These are phyloP conservation scores for Diaporthe citriasiana DNA, from an alignment of 2,329 filamentous ascomycete genomes.

Conservation along the genomic window DNA sequence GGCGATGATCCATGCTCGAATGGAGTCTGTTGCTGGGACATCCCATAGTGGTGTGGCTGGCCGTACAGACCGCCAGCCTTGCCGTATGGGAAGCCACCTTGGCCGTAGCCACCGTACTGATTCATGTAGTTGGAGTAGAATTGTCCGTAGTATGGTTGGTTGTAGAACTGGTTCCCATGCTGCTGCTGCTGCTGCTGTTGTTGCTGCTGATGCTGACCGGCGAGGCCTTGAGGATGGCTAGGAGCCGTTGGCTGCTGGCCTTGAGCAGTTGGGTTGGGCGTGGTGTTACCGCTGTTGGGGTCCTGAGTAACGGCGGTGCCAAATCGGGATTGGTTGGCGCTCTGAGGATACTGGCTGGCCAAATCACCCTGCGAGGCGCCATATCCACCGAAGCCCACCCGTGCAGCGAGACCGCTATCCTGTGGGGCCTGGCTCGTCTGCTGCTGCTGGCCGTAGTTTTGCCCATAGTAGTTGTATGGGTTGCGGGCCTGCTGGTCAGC, in stretches of 20 bases:
- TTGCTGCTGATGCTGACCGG: slow-evolving; percentile 56
- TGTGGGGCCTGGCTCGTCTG: slow-evolving; percentile 81
- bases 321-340: slow-evolving; percentile 75
- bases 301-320: slow-evolving; percentile 73
- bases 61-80: slow-evolving; percentile 69
- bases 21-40: slow-evolving; percentile 68
- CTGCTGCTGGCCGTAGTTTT: slow-evolving; percentile 74
- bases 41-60: slow-evolving; percentile 67
- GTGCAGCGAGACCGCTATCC: slow-evolving; percentile 58
- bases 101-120: slow-evolving; percentile 65
- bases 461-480: slow-evolving; percentile 82
- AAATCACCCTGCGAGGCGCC: slow-evolving; percentile 74
- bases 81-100: slow-evolving; percentile 69
- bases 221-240: slow-evolving; percentile 55
- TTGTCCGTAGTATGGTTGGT: slow-evolving; percentile 73
- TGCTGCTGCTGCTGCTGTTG: slow-evolving; percentile 60
- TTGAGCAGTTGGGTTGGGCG: slow-evolving; percentile 82
- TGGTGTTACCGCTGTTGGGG: slow-evolving; percentile 90
- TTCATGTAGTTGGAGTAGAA: slow-evolving; percentile 75
- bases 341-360: slow-evolving; percentile 80
- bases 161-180: slow-evolving; percentile 60
- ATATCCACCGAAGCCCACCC: slow-evolving; percentile 80
- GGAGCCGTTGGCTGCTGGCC: slow-evolving; percentile 57
- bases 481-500: slow-evolving; percentile 80
- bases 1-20: slow-evolving; percentile 70